Evolutionary conservation across 1,284 basidiomycete species (phyloP).

Genomic region (Trametes sp.): DNA sequence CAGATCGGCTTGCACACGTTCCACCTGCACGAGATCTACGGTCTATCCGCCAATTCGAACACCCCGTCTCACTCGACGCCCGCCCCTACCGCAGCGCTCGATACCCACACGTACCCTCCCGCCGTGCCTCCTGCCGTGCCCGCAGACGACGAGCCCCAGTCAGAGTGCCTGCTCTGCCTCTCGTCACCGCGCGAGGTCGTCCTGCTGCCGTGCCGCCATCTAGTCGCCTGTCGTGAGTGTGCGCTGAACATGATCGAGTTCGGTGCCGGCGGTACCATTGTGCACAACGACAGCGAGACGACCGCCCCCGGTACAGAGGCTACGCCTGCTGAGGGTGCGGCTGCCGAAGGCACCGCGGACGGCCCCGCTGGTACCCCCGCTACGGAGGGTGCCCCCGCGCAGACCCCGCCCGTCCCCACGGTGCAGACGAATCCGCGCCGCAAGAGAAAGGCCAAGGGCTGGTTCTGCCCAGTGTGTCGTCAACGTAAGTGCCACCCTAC

Average conservation of each 20-base stretch:
- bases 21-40: conserved; percentile 92
- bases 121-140: conserved; percentile 37
- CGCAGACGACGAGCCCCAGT: conserved; percentile 77
- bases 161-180: conserved; percentile 89
- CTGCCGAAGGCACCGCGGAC: conserved; percentile 17
- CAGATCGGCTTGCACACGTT: conserved; percentile 90
- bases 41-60: conserved; percentile 71
- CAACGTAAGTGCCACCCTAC: conserved; percentile 66
- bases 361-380: conserved; percentile 30
- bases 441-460: conserved; percentile 92
- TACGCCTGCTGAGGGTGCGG: conserved; percentile 22
- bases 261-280: conserved; percentile 87
- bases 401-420: conserved; percentile 32
- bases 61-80: conserved; percentile 49
- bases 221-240: conserved; percentile 92
- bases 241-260: conserved; percentile 95
- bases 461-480: conserved; percentile 93
- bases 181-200: conserved; percentile 89
- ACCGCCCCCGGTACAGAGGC: conserved; percentile 26
- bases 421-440: conserved; percentile 57
- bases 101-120: conserved; percentile 53
- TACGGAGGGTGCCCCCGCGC: conserved; percentile 30
- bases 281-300: conserved; percentile 58
- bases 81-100: conserved; percentile 42
- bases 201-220: conserved; percentile 87